phyloP scores from a whole-genome alignment of 768 basidiomycete genomes.

The Tephrocybe sp. region DNA sequence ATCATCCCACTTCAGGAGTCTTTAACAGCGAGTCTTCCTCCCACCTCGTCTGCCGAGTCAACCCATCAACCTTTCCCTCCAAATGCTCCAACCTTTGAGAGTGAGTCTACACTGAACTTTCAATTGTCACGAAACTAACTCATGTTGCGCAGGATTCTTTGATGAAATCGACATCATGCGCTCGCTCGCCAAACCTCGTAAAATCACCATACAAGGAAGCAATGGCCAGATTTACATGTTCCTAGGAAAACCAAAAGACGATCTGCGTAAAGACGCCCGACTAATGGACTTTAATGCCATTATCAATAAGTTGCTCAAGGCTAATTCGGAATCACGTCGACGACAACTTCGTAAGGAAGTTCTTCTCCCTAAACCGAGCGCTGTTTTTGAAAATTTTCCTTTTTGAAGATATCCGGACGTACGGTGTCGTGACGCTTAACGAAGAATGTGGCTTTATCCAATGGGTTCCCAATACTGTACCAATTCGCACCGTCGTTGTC shows the following conservation, averaged over 20 bases:
- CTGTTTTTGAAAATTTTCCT: not conserved
- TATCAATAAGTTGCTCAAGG: constrained; percentile 93
- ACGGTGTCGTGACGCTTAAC: constrained; percentile 96
- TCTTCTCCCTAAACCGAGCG: not conserved
- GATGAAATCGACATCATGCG: constrained; percentile 91
- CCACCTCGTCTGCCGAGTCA: constrained; percentile 57
- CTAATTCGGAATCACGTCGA: constrained; percentile 88
- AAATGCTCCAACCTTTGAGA: constrained; percentile 70
- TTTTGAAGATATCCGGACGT: constrained; percentile 85
- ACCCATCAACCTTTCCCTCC: constrained; percentile 79
- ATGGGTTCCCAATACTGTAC: constrained; percentile 95
- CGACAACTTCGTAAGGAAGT: constrained; percentile 77
- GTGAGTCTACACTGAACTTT: constrained; percentile 36
- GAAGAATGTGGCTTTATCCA: constrained; percentile 98
- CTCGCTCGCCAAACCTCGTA: constrained; percentile 88
- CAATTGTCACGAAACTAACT: not conserved
- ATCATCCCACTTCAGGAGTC: constrained; percentile 94
- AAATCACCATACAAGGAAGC: constrained; percentile 79
- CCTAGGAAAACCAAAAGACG: constrained; percentile 95
- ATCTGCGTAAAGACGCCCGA: constrained; percentile 94
- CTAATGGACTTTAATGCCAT: constrained; percentile 98
- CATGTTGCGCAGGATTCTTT: constrained; percentile 51
- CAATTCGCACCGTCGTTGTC: constrained; percentile 71
- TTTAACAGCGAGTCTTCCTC: constrained; percentile 84
- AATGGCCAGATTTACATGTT: constrained; percentile 87